phyloP scores from a whole-genome alignment of 2,329 filamentous ascomycete genomes.

The Penicillium decumbens region DNA sequence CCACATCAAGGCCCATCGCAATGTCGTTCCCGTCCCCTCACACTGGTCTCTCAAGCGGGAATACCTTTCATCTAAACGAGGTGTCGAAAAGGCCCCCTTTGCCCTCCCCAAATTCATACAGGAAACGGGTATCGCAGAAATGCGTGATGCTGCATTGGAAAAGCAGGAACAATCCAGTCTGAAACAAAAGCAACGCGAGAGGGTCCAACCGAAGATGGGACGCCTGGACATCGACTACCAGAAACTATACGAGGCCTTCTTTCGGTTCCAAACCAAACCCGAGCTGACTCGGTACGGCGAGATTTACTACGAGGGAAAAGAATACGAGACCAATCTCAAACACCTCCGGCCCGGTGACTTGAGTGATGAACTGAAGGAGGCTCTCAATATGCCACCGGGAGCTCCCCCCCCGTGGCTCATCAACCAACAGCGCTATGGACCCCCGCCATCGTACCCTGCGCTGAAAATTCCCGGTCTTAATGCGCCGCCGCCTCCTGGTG shows the following conservation, averaged over 20 bases:
- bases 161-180: constrained; percentile 89
- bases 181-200: constrained; percentile 92
- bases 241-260: constrained; percentile 97
- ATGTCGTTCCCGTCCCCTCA: constrained; percentile 86
- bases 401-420: constrained; percentile 96
- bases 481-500: constrained; percentile 82
- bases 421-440: constrained; percentile 90
- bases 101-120: constrained; percentile 92
- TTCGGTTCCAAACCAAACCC: constrained; percentile 94
- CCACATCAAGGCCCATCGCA: constrained; percentile 90
- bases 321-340: constrained; percentile 90
- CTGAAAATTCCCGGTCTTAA: constrained; percentile 92
- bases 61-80: constrained; percentile 93
- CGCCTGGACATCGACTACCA: constrained; percentile 98
- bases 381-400: constrained; percentile 85
- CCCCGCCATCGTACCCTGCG: constrained; percentile 91
- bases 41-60: constrained; percentile 97
- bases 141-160: constrained; percentile 93
- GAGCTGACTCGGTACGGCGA: constrained; percentile 91
- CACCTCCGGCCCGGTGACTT: constrained; percentile 87
- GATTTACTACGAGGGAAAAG: constrained; percentile 99
- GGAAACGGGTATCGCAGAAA: constrained; percentile 94
- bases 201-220: constrained; percentile 92
- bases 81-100: constrained; percentile 93
- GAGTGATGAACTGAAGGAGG: constrained; percentile 83